Evolutionary conservation across 176 grass and related monocot species (phyloP), one percentile per base, ranked within the genome.

Genomic region (Aegilops speltoides): DNA sequence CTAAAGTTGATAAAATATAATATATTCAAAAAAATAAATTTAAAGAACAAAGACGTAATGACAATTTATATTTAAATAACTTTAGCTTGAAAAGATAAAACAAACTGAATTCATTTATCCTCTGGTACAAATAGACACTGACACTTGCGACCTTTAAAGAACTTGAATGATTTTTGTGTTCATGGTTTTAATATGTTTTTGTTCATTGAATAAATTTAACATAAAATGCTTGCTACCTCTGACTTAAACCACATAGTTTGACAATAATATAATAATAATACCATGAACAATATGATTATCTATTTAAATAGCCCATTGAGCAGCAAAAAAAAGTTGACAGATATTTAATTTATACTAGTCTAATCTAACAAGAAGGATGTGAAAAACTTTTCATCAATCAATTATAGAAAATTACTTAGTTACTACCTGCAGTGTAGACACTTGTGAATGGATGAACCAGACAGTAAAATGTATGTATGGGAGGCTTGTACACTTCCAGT

Each of bases 401-500:
- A 43, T 6, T 26, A 46, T 29, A 68, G 16, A 16, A 45, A 63
- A 63, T 10, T 12, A 71, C 31, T 20, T 22, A 13, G 37, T 16
- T 37, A 23, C 32, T 84, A 84, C 70, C 61, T 74, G 40, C 8
- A 37, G 73, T 54, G 10, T 67, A 77, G 13, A 85, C 20, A 67
- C 73, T 67, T 25, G 61, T 6, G 8, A 77, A 85, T 36, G 41
- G 20, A 67, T 85, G 73, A 11, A 54, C 8, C 7, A 16, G 2
- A 28, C 14, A 16, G 29, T 32, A 7, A 8, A 10, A 5, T 4
- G 2, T 6, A 4, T 0, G 2, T 2, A 19, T 24, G 1, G 48
- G 48, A 45, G 20, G 2, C 9, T 54, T 36, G 28, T 50, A 67
- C n/a, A 66, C 16, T 7, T 66, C 59, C 14, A 17, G 7, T 65